Evolutionary conservation across 1,284 basidiomycete species (phyloP), one percentile per base, ranked within the genome.

Genomic region (Anthracocystis walkeri): DNA sequence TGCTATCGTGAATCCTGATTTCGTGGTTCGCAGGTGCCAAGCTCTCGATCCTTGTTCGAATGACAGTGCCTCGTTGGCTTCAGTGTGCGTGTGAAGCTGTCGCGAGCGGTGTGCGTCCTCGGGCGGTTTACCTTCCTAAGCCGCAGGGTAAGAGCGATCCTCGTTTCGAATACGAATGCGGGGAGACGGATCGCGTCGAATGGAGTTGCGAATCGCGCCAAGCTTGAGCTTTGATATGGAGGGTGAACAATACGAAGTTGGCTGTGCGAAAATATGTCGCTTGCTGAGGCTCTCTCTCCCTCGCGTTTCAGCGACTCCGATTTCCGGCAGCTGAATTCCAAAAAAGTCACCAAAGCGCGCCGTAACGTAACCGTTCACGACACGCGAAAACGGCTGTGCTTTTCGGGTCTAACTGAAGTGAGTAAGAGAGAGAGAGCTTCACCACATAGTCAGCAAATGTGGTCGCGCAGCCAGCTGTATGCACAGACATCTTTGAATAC

Each of bases 221-320:
- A 45, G 42, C 42, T 49, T 20, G 27, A 49, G 12, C 35, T 38
- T 38, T 38, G 12, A 38, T 38, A 38, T 49, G 48, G 48, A 49
- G 48, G 29, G 8, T 10, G 18, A 2, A 31, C 29, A 10, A 12
- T n/a, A 31, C 27, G 29, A 31, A 31, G 25, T 42, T 42, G 41
- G 41, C 41, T 21, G 35, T 42, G 25, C 46, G 7, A 12, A 20
- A 49, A 49, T 18, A 49, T 11, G 48, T 29, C n/a, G 29, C 23
- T 29, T 31, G 48, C 48, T 20, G 18, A 49, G 29, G 27, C 48
- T 49, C 29, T 38, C 35, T 49, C 27, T 49, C n/a, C 33, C 29
- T 49, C 48, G 48, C 29, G 48, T 49, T 49, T 49, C 23, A 14
- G 23, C 20, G 27, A 31, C 48, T 49, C 48, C 48, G 48, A 49